Base-by-base conservation (phyloP, 306 rosid genomes). In the Luffa aegyptiaca region DNA sequence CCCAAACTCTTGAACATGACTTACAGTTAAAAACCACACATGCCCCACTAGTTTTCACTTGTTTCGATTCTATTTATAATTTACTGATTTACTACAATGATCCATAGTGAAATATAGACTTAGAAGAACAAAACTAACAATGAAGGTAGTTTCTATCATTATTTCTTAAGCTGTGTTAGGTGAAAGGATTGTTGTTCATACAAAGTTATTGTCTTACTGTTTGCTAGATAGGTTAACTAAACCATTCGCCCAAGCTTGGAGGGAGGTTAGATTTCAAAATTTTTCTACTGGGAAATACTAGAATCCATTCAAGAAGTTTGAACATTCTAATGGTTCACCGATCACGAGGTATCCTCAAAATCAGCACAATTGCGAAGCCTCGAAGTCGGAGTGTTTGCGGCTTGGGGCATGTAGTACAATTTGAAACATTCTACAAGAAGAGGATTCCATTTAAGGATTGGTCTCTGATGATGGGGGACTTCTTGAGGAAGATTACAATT, bases 391-490 rank as follows among this genome's bases (percentile, higher is more conserved):
- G 36, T 12, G 5, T 20, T 45, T 6, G 53, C 8, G 18, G 39
- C 13, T 45, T 16, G 57, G 18, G 35, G 16, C 75, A 68, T 39
- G 51, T 18, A 39, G 21, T 14, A 66, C 73, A 17, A 39, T 66
- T 13, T 66, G 49, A 64, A 20, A 13, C 71, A 58, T 58, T 58
- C 65, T 9, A 58, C 36, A 56, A 56, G 39, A 52, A 52, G 66
- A 13, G 13, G 10, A 39, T 1, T 65, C 72, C 21, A 65, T 64
- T 64, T 36, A 26, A 68, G 33, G 51, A 68, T 68, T 68, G 75
- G 35, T 68, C 31, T 68, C 17, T 69, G 75, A 44, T 69, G 75
- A 20, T 69, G 44, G 75, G 44, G 75, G 75, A 69, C 52, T 41
- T 42, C 52, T 6, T 4, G 49, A 68, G 52, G 75, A 68, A 42